A percentile compares a stretch with the other conserved stretches of the same genome.
Evolutionary conservation across 2,329 filamentous ascomycete species (phyloP).

Genomic region (Trichoderma aggressivum): DNA sequence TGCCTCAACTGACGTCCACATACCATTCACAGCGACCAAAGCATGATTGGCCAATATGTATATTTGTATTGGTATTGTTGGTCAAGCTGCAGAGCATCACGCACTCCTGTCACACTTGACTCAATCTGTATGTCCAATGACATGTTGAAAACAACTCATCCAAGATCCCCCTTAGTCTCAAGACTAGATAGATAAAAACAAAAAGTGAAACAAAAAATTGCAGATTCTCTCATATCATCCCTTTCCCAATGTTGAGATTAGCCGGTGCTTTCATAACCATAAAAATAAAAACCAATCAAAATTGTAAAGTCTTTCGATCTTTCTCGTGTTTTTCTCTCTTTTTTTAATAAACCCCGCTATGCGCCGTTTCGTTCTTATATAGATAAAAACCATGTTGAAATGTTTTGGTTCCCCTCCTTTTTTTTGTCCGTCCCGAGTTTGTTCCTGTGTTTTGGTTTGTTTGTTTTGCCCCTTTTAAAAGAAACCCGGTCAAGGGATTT

Average conservation of each 20-base stretch:
- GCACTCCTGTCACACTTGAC: neutral
- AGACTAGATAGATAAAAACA: neutral
- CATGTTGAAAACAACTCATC: neutral
- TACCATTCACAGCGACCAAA: neutral
- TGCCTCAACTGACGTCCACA: neutral
- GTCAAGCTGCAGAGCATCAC: neutral
- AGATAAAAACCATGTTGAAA: conserved; percentile 27
- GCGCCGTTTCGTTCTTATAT: neutral
- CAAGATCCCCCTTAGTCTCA: neutral
- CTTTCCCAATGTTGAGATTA: conserved; percentile 26
- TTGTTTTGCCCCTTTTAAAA: neutral
- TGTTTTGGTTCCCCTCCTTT: conserved; percentile 1
- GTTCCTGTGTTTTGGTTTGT: neutral
- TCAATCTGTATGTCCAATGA: neutral
- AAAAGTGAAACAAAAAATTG: neutral
- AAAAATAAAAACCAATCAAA: neutral
- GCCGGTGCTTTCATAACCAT: conserved; percentile 18
- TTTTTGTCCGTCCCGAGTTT: neutral
- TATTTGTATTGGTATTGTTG: neutral
- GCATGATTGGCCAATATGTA: neutral
- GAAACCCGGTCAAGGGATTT: neutral
- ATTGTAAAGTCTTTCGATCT: neutral
- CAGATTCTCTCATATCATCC: neutral
- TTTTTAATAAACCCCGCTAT: conserved; percentile 7
- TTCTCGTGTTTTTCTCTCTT: neutral